Conservation (phyloP, 73 alveolate species). For the Breviolum minutum region DNA sequence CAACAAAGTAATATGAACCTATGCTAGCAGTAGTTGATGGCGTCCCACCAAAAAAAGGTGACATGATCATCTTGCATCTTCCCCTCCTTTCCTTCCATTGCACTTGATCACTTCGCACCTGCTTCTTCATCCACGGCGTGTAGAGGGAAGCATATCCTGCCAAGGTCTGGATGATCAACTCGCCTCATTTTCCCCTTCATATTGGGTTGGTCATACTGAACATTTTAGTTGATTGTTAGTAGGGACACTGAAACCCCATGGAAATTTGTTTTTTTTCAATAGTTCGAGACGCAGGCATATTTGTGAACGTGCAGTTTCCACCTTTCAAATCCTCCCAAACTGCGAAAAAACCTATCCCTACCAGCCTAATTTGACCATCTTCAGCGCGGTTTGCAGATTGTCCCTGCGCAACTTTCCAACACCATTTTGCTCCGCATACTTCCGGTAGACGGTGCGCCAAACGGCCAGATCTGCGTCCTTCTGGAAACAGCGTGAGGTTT, state of each 20-base stretch:
- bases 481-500: neutral
- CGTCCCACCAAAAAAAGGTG: neutral
- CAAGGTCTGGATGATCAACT: too few relatives aligned
- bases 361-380: constrained; percentile 40
- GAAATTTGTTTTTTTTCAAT: too few relatives aligned
- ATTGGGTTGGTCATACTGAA: too few relatives aligned
- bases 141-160: constrained; percentile 34
- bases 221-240: too few relatives aligned
- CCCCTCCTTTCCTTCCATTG: neutral
- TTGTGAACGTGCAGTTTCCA: neutral
- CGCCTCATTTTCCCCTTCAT: too few relatives aligned
- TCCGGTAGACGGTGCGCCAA: constrained; percentile 61
- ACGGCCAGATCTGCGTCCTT: constrained; percentile 21
- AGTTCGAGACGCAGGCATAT: neutral
- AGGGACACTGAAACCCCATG: neutral
- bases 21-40: too few relatives aligned
- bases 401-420: constrained; percentile 10
- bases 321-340: too few relatives aligned
- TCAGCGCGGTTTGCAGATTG: constrained; percentile 24
- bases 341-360: too few relatives aligned
- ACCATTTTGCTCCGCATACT: constrained; percentile 15
- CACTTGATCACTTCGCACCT: too few relatives aligned
- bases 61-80: too few relatives aligned
- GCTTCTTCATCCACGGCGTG: constrained; percentile 26
- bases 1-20: too few relatives aligned